These are phyloP conservation scores for Magnaporthiopsis poae DNA, from an alignment of 2,329 filamentous ascomycete genomes.

Conservation along the genomic window DNA sequence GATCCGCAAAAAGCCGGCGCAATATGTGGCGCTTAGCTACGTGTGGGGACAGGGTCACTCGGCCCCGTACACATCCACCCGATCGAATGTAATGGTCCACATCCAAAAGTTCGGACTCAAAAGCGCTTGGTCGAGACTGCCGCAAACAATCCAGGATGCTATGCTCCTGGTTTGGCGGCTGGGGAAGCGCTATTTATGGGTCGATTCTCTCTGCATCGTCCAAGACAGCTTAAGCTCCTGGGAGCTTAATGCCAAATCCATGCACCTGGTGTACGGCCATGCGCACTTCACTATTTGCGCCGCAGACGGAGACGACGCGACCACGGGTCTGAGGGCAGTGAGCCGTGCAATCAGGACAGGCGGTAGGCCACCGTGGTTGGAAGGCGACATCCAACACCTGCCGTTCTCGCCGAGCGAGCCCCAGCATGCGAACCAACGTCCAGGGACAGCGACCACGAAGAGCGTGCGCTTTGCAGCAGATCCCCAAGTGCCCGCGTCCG, in stretches of 20 bases:
- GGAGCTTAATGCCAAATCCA: conserved; percentile 20
- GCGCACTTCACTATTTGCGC: conserved; percentile 25
- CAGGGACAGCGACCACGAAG: too few relatives aligned
- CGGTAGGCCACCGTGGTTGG: too few relatives aligned
- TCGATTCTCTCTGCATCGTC: conserved; percentile 20
- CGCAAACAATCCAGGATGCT: conserved; percentile 12
- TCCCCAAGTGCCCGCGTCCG: not conserved
- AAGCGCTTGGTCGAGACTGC: conserved; percentile 8
- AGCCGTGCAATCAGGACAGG: not conserved
- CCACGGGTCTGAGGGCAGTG: not conserved
- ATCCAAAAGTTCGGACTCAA: conserved; percentile 1
- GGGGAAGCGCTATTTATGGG: conserved; percentile 15
- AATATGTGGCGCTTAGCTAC: conserved; percentile 15
- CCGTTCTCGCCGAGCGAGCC: too few relatives aligned
- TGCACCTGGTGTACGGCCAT: conserved; percentile 25
- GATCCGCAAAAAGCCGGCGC: not conserved
- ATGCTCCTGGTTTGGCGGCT: conserved; percentile 9
- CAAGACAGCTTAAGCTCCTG: conserved; percentile 16
- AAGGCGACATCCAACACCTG: too few relatives aligned
- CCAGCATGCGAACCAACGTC: too few relatives aligned
- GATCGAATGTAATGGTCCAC: conserved; percentile 5
- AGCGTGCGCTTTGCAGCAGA: too few relatives aligned
- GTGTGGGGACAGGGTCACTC: conserved; percentile 11
- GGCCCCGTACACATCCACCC: conserved; percentile 4
- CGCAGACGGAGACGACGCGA: conserved; percentile 18